Conservation (phyloP, 192 early-diverging fungal genomes). For the Cladochytrium replicatum region DNA sequence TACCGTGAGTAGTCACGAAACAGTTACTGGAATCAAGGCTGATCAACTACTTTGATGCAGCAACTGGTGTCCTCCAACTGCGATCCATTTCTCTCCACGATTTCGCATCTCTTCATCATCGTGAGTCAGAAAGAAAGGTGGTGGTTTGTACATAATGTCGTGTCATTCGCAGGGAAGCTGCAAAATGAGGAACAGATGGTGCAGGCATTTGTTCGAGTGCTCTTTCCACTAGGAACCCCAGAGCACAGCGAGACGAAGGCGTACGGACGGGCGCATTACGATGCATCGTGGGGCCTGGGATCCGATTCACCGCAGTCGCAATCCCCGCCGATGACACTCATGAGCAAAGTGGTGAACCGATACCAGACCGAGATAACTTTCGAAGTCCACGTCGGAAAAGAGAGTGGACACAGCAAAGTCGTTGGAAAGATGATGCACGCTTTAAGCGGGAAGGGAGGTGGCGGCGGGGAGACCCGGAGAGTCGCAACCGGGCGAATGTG, state of each 20-base stretch:
- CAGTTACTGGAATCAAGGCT: too few species aligned
- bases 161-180: too few species aligned
- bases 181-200: constrained; percentile 2
- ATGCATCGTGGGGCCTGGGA: constrained; percentile 10
- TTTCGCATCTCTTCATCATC: too few species aligned
- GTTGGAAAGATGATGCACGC: too few species aligned
- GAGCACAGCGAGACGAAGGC: neutral
- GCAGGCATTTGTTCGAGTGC: constrained; percentile 5
- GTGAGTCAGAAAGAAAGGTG: too few species aligned
- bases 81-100: too few species aligned
- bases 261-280: constrained; percentile 4
- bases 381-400: constrained; percentile 15
- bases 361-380: constrained; percentile 19
- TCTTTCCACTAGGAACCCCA: neutral
- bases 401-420: too few species aligned
- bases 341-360: constrained; percentile 2
- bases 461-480: neutral
- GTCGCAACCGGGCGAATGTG: constrained; percentile 18
- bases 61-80: too few species aligned
- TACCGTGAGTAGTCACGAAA: too few species aligned
- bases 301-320: constrained; percentile 3
- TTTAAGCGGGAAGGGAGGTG: constrained; percentile 3
- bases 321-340: neutral
- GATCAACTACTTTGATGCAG: too few species aligned
- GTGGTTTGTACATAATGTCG: too few species aligned